These are phyloP conservation scores for Teunomyces funiuensis DNA, from an alignment of 805 yeast species.

Conservation along the genomic window DNA sequence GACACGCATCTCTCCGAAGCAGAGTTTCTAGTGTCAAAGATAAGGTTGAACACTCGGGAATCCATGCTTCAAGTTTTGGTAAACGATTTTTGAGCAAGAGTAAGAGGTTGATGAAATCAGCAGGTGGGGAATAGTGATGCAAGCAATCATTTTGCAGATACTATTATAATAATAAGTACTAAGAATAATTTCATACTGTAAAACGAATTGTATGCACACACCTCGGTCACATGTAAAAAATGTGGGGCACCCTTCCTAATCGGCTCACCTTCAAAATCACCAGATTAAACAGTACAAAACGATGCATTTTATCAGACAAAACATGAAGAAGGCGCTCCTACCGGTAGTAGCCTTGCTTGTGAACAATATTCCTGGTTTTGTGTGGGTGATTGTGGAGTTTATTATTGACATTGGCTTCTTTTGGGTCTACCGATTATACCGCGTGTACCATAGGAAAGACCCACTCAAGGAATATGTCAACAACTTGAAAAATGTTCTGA, in stretches of 20 bases:
- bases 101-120: constrained; percentile 46
- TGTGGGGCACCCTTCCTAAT: constrained; percentile 3
- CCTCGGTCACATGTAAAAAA: background rate
- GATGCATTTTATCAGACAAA: background rate
- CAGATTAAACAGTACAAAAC: background rate
- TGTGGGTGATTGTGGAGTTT: constrained; percentile 45
- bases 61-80: constrained; percentile 53
- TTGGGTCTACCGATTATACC: constrained; percentile 43
- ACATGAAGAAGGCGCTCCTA: constrained; percentile 9
- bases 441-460: constrained; percentile 37
- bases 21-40: constrained; percentile 50
- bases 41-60: constrained; percentile 44
- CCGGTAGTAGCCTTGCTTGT: constrained; percentile 28
- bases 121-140: constrained; percentile 1
- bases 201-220: background rate
- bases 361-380: constrained; percentile 37
- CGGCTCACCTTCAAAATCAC: background rate
- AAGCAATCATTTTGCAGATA: background rate
- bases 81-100: constrained; percentile 58
- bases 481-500: constrained; percentile 49
- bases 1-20: constrained; percentile 47
- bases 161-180: no score
- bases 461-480: constrained; percentile 49
- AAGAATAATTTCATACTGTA: no score
- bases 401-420: constrained; percentile 45